A percentile compares a stretch with the other conserved stretches of the same genome.
Evolutionary conservation across 2,329 filamentous ascomycete species (phyloP).

Genomic region (Neonectria coccinea): DNA sequence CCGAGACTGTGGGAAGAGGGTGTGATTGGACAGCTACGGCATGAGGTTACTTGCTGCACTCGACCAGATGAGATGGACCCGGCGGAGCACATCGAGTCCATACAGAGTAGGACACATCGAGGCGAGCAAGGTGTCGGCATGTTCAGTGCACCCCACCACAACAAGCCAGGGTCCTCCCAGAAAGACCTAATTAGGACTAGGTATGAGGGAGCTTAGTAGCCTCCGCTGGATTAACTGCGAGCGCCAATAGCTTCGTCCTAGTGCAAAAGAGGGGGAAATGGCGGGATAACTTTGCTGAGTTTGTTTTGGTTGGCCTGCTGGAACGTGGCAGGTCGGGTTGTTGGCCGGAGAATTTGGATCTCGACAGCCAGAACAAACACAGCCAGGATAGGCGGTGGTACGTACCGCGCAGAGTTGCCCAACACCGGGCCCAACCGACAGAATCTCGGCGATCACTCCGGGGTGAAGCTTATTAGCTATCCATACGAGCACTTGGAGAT

Average conservation of each 20-base stretch:
- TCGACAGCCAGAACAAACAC: slow-evolving; percentile 4
- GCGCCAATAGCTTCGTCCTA: slow-evolving; percentile 2
- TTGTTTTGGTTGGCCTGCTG: background rate
- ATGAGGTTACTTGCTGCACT: background rate
- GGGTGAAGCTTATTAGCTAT: slow-evolving; percentile 21
- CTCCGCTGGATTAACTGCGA: slow-evolving; percentile 15
- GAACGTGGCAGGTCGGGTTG: background rate
- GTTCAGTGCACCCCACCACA: slow-evolving; percentile 16
- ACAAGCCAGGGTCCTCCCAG: slow-evolving; percentile 1
- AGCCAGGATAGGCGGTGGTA: slow-evolving; percentile 4
- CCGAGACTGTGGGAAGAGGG: background rate
- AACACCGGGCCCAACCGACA: slow-evolving; percentile 40
- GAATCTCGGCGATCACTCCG: slow-evolving; percentile 40
- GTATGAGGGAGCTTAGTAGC: slow-evolving; percentile 12
- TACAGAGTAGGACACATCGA: slow-evolving; percentile 14
- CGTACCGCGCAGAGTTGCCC: slow-evolving; percentile 35
- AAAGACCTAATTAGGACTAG: slow-evolving; percentile 13
- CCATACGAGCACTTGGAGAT: slow-evolving; percentile 20
- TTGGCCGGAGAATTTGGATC: slow-evolving; percentile 29
- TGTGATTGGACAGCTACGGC: background rate
- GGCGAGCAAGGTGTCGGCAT: slow-evolving; percentile 16
- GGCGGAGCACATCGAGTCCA: slow-evolving; percentile 13
- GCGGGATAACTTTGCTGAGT: too few relatives aligned
- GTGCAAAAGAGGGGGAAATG: background rate
- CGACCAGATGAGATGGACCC: background rate